Evolutionary conservation across 164 flowering plant genomes (phyloP), one percentile per base, ranked within the genome.

Genomic region (Dillenia suffruticosa): DNA sequence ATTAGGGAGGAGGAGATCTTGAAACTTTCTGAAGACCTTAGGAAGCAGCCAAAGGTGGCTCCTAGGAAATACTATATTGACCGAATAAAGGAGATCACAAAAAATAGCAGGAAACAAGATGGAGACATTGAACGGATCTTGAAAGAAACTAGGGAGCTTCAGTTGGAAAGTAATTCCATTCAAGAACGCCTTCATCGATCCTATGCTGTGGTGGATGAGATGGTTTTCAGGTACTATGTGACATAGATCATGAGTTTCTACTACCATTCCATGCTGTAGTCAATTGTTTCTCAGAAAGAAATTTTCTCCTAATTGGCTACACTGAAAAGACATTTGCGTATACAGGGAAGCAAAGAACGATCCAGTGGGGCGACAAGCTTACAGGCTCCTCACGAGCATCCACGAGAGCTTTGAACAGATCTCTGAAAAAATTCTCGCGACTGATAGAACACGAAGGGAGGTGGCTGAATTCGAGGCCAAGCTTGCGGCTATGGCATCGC

Each of bases 261-360:
- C 54, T 59, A 40, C 9, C 0, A 52, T 52, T 52, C 22, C 1
- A 15, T 52, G 9, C 17, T 5, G 54, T 9, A n/a, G 32, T 52
- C 19, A 6, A 26, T 2, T 52, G 17, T 52, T 19, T 32, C 40
- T 32, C 40, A 32, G 40, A 26, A 26, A 2, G 2, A 26, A 26
- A 26, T 1, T 1, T 26, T 26, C 32, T 26, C 32, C 32, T 26
- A 1, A 1, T 26, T 26, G 32, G 5, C 32, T 3, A 26, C 32
- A 2, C 16, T 10, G 12, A 51, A 14, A 9, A 15, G 24, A 52
- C 26, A 5, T n/a, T 19, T 54, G 12, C 65, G 9, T 50, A 0
- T 81, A 48, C 72, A 88, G 94, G 83, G 92, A 90, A 71, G 96
- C 90, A 46, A 93, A 84, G 72, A 90, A 79, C 65, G 92, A 90